Base-by-base conservation (phyloP, 2,329 filamentous ascomycete genomes). In the Xylaria hypoxylon region DNA sequence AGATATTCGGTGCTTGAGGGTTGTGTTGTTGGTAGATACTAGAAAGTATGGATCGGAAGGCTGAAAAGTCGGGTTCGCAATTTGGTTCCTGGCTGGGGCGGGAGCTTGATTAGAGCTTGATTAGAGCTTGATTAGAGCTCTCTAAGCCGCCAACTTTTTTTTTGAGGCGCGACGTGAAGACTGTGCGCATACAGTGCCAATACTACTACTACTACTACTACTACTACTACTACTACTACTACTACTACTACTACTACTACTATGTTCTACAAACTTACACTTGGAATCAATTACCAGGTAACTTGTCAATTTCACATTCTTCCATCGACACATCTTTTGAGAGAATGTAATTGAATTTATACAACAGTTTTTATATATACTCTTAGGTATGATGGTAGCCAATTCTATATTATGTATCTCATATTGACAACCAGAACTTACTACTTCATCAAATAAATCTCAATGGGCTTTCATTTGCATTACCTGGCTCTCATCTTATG, bases 81-180 rank as follows among this genome's bases (percentile, higher is more conserved):
- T 53, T 62, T 60, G 68, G 64, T 68, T 51, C 17, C 28, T 60
- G 59, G 64, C 71, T 67, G 61, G 65, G 68, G 24, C 22, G 38
- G 64, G 60, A 72, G 65, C 69, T 73, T 68, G n/a, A n/a, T n/a
- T n/a, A n/a, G n/a, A 38, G 65, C 69, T 73, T 68, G n/a, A n/a
- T n/a, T n/a, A n/a, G n/a, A 38, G 35, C 35, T 38, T 38, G 15
- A 15, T 38, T 38, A 50, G 66, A 75, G 72, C 73, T 75, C 67
- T 31, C 50, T 52, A 38, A 65, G 58, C 72, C 73, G 71, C 74
- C 73, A 76, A 76, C 74, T 74, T 76, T 76, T 72, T 72, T 70
- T 63, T 63, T 5, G 70, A 64, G 70, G 69, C 74, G 74, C 74
- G 73, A 73, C 61, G 62, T 38, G 53, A 3, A 35, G 13, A 72